Base-by-base conservation (phyloP, 2,329 filamentous ascomycete genomes). In the Alternaria novae-zelandiae region DNA sequence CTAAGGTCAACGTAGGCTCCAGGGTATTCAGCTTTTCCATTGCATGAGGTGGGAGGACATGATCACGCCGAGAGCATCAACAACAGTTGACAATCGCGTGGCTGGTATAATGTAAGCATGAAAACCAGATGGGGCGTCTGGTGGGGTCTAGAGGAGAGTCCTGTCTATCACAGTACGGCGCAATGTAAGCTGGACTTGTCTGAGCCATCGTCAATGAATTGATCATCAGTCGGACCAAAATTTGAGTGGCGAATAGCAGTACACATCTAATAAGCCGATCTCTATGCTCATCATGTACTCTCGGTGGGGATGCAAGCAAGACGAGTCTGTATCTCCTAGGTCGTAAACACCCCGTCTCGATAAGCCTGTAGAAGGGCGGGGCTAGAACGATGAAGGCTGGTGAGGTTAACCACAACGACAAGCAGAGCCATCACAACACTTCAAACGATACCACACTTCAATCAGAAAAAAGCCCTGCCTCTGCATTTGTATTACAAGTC, bases 401-500 rank as follows among this genome's bases (percentile, higher is more conserved):
- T 17, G 36, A 41, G 8, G 36, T 41, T 17, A 41, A 17, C 4
- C 36, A 41, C 36, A 41, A 41, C 36, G 36, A 41, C 8, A 41
- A 41, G 36, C 9, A 41, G 36, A 11, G 36, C 9, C 8, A 41
- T 17, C 36, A 41, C 36, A 41, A 41, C n/a, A 41, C 36, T 17
- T 9, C n/a, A 41, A 5, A 41, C 9, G 5, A 11, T 6, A 41
- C 36, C 9, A 17, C 4, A 17, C 12, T 21, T 36, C 17, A 51
- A 23, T 21, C 12, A 23, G 21, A 51, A 51, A 51, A 51, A 20
- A 51, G 9, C 13, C 2, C 6, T 51, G 10, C 43, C 47, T 57
- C 15, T 62, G 47, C 50, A 54, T 58, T 57, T 63, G 26, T 47
- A 59, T 55, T 64, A 57, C 49, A 57, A 32, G 11, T 23, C 47